Evolutionary conservation across 2,329 filamentous ascomycete species (phyloP), one percentile per base, ranked within the genome.

Genomic region (Fonsecaea monophora): DNA sequence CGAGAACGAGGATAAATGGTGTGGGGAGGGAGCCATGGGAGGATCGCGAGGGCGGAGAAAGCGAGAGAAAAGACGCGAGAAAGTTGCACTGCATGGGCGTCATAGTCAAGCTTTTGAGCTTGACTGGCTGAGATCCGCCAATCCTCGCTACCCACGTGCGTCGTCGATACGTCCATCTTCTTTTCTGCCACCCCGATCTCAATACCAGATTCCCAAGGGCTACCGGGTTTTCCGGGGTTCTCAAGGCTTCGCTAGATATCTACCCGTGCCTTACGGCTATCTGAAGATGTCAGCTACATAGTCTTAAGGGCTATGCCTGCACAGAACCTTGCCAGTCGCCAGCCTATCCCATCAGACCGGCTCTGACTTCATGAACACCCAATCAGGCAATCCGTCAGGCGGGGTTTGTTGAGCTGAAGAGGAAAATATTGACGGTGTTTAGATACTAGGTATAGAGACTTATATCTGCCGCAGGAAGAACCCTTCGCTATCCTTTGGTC

Each of bases 131-230:
- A 50, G 15, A 30, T 18, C 45, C 45, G 45, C 45, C 21, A 18
- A 18, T 50, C 45, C n/a, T 30, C 38, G 59, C 18, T 15, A 30
- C 18, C 37, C 61, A 64, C 61, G 61, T 64, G 61, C 61, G 32
- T n/a, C 10, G 54, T 38, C 32, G 18, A 57, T 57, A 25, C 45
- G 45, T 30, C 45, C 18, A 50, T 21, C 18, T 50, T 50, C 21
- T 4, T 50, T 50, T 13, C 45, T 30, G 18, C 15, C 15, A 21
- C 45, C 3, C 15, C 21, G 25, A 50, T 25, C 45, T 50, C 45
- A 12, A 25, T 50, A 4, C 30, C 30, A 6, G 4, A 4, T 1
- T 5, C 30, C 45, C 10, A 18, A 25, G 18, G 3, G 45, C 4
- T 21, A 18, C 42, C 42, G 10, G n/a, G 42, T n/a, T 15, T 15